Evolutionary conservation across 371 early-diverging fungal species (phyloP), one percentile per base, ranked within the genome.

Genomic region (Mortierella sp.): DNA sequence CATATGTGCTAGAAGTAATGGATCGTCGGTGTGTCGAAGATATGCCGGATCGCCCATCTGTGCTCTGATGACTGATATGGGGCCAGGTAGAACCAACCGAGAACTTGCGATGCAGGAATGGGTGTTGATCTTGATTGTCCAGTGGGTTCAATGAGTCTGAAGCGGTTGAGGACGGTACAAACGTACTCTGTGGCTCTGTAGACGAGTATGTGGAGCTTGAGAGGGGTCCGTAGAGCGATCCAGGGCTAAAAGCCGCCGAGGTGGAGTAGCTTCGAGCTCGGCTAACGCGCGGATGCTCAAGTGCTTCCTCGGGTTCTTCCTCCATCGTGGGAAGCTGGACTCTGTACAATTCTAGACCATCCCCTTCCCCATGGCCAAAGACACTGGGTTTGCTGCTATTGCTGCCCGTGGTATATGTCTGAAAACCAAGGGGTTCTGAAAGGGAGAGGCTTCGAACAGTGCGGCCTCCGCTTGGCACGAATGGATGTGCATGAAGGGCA

Each of bases 201-300:
- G 23, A 28, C 41, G 28, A 19, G 42, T 56, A 65, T 2, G 55
- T 30, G 16, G 60, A 39, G 24, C 21, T 62, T 7, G 63, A 60
- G 6, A 60, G 30, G 23, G 56, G 52, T 34, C 60, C 38, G 19
- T 61, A 63, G 34, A 53, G 34, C 16, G 52, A 27, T 21, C 63
- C 64, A n/a, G 53, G 49, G 26, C 66, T 61, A 61, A 69, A 61
- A 3, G 76, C 49, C 8, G 74, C 74, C 9, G 76, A 76, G 23
- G 76, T 69, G 14, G 76, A 76, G 49, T 50, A 64, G 21, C 70
- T 69, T 28, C 76, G 64, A 14, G 55, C 26, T 54, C 76, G 64
- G 38, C 43, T 49, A 3, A 38, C 39, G 13, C 76, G 69, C 7
- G 62, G 52, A 2, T 50, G 52, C 39, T 76, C 76, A 28, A 64